Evolutionary conservation across 306 rosid genomes (phyloP).

Genomic region (Dalbergia cochinchinensis): DNA sequence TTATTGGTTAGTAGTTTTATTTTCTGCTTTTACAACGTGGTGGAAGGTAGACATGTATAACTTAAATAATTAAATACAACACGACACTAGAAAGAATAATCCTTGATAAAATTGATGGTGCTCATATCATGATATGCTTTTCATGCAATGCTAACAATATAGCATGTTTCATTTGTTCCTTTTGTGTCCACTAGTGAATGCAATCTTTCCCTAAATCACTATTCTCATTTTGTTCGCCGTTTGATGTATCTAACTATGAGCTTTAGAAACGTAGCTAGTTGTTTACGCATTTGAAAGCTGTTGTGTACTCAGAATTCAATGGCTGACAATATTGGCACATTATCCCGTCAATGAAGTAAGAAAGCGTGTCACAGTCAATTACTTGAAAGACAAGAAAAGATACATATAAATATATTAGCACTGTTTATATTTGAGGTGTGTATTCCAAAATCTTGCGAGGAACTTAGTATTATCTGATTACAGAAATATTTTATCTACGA

Average conservation of each 20-base stretch:
- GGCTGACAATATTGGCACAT: not conserved
- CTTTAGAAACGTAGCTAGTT: no score
- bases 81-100: not conserved
- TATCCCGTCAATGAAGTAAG: not conserved
- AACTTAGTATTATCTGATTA: not conserved
- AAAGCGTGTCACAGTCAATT: not conserved
- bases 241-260: not conserved
- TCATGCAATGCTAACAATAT: not conserved
- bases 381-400: not conserved
- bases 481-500: no score
- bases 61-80: conserved; percentile 1
- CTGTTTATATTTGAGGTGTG: not conserved
- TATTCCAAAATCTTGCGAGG: not conserved
- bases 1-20: conserved; percentile 38
- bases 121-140: not conserved
- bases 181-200: conserved; percentile 8
- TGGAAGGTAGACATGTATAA: not conserved
- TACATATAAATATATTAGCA: no score
- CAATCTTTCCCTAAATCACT: not conserved
- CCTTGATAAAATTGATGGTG: conserved; percentile 9
- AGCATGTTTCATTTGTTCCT: not conserved
- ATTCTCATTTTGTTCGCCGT: not conserved
- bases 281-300: no score
- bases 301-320: no score
- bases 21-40: conserved; percentile 32